phyloP scores from a whole-genome alignment of 805 yeast species.

The Wickerhamiella spandovensis region DNA sequence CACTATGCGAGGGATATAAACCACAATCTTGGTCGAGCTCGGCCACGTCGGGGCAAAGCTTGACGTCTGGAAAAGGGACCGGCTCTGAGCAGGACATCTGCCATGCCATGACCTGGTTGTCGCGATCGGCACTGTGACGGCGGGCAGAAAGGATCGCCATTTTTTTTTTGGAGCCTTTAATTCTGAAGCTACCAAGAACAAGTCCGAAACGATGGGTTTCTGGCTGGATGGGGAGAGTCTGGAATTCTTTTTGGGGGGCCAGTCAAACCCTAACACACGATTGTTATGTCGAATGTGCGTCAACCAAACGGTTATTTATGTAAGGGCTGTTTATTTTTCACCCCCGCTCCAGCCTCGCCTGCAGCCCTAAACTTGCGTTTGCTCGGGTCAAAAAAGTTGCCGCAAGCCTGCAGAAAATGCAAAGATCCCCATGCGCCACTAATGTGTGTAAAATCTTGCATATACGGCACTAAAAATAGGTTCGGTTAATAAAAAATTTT shows the following conservation, averaged over 20 bases:
- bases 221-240: background rate
- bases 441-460: background rate
- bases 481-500: too few relatives aligned
- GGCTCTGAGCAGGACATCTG: background rate
- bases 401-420: background rate
- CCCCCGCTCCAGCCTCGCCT: background rate
- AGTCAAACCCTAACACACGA: background rate
- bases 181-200: too few relatives aligned
- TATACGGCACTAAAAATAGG: background rate
- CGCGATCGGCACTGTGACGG: background rate
- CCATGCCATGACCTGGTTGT: background rate
- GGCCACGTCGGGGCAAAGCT: background rate
- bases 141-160: background rate
- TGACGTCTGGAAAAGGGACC: background rate
- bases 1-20: background rate
- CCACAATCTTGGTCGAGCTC: background rate
- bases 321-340: background rate
- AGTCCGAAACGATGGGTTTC: background rate
- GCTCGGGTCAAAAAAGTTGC: background rate
- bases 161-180: background rate
- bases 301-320: background rate
- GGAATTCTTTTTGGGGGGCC: background rate
- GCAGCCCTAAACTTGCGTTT: background rate
- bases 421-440: too few relatives aligned
- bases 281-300: background rate